Base-by-base conservation (phyloP, 2,329 filamentous ascomycete species). In the Dothideomycetes sp. region DNA sequence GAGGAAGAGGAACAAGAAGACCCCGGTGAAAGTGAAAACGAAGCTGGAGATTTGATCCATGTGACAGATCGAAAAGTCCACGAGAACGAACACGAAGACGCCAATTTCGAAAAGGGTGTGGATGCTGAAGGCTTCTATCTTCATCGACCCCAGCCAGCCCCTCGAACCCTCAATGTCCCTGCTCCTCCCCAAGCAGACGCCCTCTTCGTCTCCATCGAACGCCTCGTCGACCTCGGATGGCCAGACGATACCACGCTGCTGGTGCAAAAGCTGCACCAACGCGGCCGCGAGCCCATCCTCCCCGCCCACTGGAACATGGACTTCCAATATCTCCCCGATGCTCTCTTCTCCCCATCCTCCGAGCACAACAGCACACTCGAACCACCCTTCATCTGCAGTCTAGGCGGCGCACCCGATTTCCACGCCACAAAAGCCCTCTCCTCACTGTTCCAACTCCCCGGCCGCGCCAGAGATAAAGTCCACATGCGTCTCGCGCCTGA, bases 271-370 rank as follows among this genome's bases (percentile, higher is more conserved):
- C 63, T 77, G 19, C 63, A 64, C 4, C 65, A 69, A 57, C 70
- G 73, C 31, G 73, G 74, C 12, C 69, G 67, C 38, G 73, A 77
- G 54, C 68, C 74, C 8, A 53, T 77, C 1, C 51, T 78, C 10
- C 70, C 72, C 2, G 52, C 55, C 10, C 58, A 59, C 44, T 77
- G 72, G 72, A 58, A 61, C 33, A 53, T 64, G 36, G 72, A 77
- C 46, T 75, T 76, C 45, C 56, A 58, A 7, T 73, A 67, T 12
- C 51, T 78, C 11, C 73, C 73, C 2, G 60, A 66, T 7, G 59
- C 62, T 7, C 53, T 78, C 2, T 78, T 77, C 54, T 12, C 41
- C 3, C 32, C 37, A 16, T 4, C 29, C 2, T 5, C 19, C 8
- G 36, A 39, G 5, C 12, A 4, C 3, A 18, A 31, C 3, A n/a